A percentile compares a stretch with the other conserved stretches of the same genome.
phyloP scores from a whole-genome alignment of 768 basidiomycete species.

The Amanita pallidorosea region DNA sequence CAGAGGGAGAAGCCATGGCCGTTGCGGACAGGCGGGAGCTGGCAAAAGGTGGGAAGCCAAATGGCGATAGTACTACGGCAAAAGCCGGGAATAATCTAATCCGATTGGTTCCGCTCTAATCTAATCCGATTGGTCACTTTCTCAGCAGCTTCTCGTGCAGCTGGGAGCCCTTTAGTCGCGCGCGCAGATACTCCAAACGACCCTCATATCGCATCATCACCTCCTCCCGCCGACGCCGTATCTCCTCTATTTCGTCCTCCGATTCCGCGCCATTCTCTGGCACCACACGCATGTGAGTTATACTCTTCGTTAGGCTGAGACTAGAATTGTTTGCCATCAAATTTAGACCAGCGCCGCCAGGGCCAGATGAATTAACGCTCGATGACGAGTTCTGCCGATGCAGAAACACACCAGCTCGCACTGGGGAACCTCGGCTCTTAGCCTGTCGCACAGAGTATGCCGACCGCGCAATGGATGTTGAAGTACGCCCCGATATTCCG shows the following conservation, averaged over 20 bases:
- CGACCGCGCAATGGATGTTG: slow-evolving; percentile 35
- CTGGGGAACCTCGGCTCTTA: slow-evolving; percentile 16
- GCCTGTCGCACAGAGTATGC: slow-evolving; percentile 26
- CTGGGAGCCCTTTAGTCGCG: slow-evolving; percentile 76
- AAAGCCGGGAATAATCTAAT: slow-evolving; percentile 13
- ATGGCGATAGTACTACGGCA: slow-evolving; percentile 18
- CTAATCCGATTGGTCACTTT: slow-evolving; percentile 30
- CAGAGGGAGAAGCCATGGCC: slow-evolving; percentile 27
- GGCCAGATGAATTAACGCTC: slow-evolving; percentile 39
- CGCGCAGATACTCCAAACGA: slow-evolving; percentile 70
- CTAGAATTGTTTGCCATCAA: slow-evolving; percentile 26
- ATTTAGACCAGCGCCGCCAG: slow-evolving; percentile 20
- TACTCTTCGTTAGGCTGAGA: slow-evolving; percentile 42
- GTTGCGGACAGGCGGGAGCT: slow-evolving; percentile 14
- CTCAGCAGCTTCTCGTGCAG: slow-evolving; percentile 72
- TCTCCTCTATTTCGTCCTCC: slow-evolving; percentile 60
- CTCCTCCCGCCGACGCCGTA: slow-evolving; percentile 58
- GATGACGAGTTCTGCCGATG: slow-evolving; percentile 52
- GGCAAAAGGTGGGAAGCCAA: slow-evolving; percentile 19
- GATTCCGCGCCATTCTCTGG: slow-evolving; percentile 35
- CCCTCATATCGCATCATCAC: slow-evolving; percentile 64
- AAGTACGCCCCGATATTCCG: slow-evolving; percentile 38
- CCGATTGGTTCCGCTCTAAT: not conserved
- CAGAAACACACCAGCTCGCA: slow-evolving; percentile 18
- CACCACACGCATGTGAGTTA: slow-evolving; percentile 39